A percentile compares a stretch with the other conserved stretches of the same genome.
Conservation (phyloP, 495 filamentous ascomycete genomes). For the Collariella sp. region DNA sequence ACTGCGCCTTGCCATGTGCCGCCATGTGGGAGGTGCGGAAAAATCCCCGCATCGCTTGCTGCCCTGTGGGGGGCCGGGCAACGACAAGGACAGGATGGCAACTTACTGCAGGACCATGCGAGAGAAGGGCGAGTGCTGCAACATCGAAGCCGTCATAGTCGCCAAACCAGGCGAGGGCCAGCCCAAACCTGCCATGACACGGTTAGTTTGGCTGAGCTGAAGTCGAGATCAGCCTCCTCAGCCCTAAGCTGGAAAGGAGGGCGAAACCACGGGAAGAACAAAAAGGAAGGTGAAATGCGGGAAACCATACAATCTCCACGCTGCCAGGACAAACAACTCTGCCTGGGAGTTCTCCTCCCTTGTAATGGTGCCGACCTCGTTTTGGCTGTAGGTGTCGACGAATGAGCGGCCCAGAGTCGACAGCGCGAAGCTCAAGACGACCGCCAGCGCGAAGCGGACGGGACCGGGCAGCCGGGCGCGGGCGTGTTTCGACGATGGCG, state of each 20-base stretch:
- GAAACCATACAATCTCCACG: constrained; percentile 51
- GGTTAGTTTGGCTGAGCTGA: constrained; percentile 26
- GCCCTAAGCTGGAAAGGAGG: constrained; percentile 18
- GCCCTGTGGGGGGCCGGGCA: neutral
- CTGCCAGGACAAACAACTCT: constrained; percentile 52
- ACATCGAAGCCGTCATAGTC: constrained; percentile 68
- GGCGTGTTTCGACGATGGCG: neutral
- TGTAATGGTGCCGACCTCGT: constrained; percentile 54
- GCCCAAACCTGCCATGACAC: constrained; percentile 43
- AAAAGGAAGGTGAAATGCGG: neutral
- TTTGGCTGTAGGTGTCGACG: constrained; percentile 37
- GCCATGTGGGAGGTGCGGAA: constrained; percentile 3
- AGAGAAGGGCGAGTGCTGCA: constrained; percentile 55
- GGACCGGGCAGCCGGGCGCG: constrained; percentile 40
- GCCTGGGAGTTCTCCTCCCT: constrained; percentile 50
- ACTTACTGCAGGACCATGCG: constrained; percentile 59
- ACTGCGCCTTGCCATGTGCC: constrained; percentile 2
- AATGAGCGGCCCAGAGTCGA: constrained; percentile 50
- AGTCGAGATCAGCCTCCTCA: constrained; percentile 11
- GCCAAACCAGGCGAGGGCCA: constrained; percentile 61
- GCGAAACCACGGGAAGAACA: neutral
- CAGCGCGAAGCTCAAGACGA: constrained; percentile 53
- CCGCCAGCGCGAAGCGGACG: constrained; percentile 54
- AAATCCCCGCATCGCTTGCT: constrained; percentile 6
- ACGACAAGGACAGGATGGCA: neutral